Conservation (phyloP, 169 alveolate genomes). For the Plasmodium inui region DNA sequence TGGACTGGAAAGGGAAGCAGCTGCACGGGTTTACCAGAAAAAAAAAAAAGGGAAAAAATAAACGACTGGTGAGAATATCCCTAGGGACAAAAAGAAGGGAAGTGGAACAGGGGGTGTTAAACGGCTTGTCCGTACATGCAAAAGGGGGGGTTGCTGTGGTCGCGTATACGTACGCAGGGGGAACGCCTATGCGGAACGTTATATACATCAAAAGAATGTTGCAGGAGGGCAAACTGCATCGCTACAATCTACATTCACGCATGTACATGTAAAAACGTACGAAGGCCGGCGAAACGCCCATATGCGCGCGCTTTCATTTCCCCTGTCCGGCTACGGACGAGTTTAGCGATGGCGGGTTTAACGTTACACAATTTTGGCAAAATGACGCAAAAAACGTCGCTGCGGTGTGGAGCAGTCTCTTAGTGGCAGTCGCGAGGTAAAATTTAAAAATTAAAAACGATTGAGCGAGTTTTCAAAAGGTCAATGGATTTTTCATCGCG, state of each 20-base stretch:
- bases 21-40: too few relatives aligned
- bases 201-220: neutral
- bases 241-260: neutral
- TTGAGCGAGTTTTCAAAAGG: neutral
- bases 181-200: neutral
- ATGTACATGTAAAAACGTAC: neutral
- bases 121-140: neutral
- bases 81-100: neutral
- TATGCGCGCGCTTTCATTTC: neutral
- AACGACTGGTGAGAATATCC: neutral
- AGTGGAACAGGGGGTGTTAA: neutral
- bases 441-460: neutral
- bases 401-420: neutral
- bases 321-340: neutral
- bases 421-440: neutral
- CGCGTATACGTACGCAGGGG: too few relatives aligned
- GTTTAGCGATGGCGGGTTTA: neutral
- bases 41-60: neutral
- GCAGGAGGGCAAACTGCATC: neutral
- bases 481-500: neutral
- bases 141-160: neutral
- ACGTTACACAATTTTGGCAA: neutral
- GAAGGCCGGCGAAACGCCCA: neutral
- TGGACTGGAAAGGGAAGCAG: too few relatives aligned
- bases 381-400: neutral